Base-by-base conservation (phyloP, 1,284 basidiomycete genomes). In the Gymnopus androsaceus region DNA sequence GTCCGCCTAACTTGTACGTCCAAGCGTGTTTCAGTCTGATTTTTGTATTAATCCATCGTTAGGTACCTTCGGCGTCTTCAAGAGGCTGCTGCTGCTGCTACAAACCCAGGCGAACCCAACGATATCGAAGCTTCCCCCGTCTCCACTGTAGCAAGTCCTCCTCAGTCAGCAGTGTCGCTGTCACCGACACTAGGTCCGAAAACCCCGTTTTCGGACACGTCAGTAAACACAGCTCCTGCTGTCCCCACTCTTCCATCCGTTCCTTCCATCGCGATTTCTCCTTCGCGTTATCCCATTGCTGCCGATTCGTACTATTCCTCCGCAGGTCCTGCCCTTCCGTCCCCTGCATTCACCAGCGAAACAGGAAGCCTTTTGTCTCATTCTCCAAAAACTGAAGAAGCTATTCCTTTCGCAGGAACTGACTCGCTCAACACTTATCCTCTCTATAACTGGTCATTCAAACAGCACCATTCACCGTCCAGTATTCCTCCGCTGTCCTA, bases 1-100 rank as follows among this genome's bases (percentile, higher is more conserved):
- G 92, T 0, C 92, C 92, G 3, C 92, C 92, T 1, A 94, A 94
- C 70, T 76, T 94, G 90, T 94, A 69, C 72, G 85, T 76, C 58
- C 61, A 54, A 61, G 36, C 34, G 38, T 46, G 33, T 41, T 25
- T 57, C 23, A 12, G 15, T 19, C 37, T 11, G 36, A 48, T 48
- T 55, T 51, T 50, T 40, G 37, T 54, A 28, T 40, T 27, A 25
- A 47, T 48, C 37, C 51, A 37, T 49, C 44, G 57, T 25, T 48
- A 91, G 89, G 51, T 92, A 92, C 69, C 74, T 92, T 50, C 81
- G 90, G 33, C 82, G 90, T 12, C 75, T 92, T 28, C 88, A 92
- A 72, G 89, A 91, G 68, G 87, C 87, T 1, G 84, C 85, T 0
- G 85, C 85, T 0, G 79, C 84, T n/a, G 76, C 79, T 2, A 72